These are phyloP conservation scores for Ustilago crameri DNA, from an alignment of 1,284 basidiomycete genomes.

Conservation along the genomic window DNA sequence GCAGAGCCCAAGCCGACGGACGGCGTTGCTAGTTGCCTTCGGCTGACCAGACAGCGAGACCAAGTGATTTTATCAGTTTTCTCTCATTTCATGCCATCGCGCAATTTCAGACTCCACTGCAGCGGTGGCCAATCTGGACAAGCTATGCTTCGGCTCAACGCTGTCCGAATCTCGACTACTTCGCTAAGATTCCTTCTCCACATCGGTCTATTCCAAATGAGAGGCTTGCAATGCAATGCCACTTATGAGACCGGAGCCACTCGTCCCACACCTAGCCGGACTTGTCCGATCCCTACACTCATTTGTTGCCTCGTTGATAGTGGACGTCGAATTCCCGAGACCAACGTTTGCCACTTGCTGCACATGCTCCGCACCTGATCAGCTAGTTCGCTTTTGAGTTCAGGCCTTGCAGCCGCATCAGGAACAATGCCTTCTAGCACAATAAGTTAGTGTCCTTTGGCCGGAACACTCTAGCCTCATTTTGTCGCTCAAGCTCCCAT, in stretches of 20 bases:
- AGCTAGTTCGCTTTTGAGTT: not conserved
- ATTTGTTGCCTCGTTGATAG: not conserved
- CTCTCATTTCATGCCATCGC: not conserved
- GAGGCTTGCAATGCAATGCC: not conserved
- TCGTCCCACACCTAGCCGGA: not conserved
- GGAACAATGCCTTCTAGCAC: not conserved
- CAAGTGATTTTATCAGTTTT: too few relatives aligned
- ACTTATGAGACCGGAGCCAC: not conserved
- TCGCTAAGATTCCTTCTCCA: not conserved
- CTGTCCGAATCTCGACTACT: constrained; percentile 11
- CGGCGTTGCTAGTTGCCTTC: too few relatives aligned
- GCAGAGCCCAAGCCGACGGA: too few relatives aligned
- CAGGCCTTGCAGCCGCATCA: not conserved
- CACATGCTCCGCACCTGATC: not conserved
- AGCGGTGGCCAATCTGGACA: constrained; percentile 17
- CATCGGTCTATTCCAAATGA: constrained; percentile 8
- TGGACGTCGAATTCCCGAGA: not conserved
- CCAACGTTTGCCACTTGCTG: not conserved
- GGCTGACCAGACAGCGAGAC: too few relatives aligned
- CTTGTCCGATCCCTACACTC: constrained; percentile 1
- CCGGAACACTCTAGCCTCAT: too few relatives aligned
- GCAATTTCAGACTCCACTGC: constrained; percentile 10
- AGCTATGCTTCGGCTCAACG: constrained; percentile 15
- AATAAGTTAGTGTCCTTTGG: too few relatives aligned
- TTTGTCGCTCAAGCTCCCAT: not conserved